These are phyloP conservation scores for Sphaerosporella brunnea DNA, from an alignment of 495 filamentous ascomycete genomes.

Conservation along the genomic window DNA sequence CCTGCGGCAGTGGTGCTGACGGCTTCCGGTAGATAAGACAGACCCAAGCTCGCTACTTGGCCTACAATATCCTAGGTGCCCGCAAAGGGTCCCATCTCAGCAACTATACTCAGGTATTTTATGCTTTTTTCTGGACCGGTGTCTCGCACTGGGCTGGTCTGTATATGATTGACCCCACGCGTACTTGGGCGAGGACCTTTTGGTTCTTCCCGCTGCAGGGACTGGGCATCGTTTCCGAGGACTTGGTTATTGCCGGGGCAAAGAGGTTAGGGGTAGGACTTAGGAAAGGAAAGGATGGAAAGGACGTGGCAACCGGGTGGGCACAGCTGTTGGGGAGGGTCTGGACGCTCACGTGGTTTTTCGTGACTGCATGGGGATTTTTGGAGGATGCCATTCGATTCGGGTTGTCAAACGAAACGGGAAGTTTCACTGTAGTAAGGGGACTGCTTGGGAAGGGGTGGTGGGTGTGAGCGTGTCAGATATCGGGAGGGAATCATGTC, in stretches of 20 bases:
- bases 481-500: too few species aligned
- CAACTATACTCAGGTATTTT: slow-evolving; percentile 1
- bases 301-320: slow-evolving; percentile 97
- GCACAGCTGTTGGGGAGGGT: slow-evolving; percentile 46
- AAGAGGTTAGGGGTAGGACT: neutral
- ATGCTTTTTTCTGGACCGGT: neutral
- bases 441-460: too few species aligned
- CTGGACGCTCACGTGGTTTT: neutral
- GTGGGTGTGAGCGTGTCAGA: too few species aligned
- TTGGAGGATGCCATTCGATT: neutral
- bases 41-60: neutral
- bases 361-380: neutral
- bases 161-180: neutral
- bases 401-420: neutral
- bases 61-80: neutral
- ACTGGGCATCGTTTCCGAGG: slow-evolving; percentile 72
- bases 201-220: slow-evolving; percentile 76
- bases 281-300: slow-evolving; percentile 76
- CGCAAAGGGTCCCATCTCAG: neutral
- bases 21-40: neutral
- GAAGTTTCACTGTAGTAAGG: neutral
- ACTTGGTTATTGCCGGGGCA: slow-evolving; percentile 33
- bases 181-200: slow-evolving; percentile 20
- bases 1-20: too few species aligned
- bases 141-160: neutral